phyloP scores from a whole-genome alignment of 1,139 yeast genomes.

The Kodamaea ohmeri region DNA sequence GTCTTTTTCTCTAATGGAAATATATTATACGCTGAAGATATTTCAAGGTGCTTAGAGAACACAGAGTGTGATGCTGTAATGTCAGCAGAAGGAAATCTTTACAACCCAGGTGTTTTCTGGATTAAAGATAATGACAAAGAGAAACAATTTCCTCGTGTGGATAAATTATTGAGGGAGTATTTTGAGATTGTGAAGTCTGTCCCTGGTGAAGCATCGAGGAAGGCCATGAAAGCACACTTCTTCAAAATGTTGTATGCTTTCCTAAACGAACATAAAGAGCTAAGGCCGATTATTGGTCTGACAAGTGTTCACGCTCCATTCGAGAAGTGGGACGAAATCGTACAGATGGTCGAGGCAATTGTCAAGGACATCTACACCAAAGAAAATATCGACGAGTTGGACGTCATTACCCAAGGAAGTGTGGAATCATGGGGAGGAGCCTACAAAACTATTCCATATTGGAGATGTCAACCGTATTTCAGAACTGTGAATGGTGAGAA shows the following conservation, averaged over 20 bases:
- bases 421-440: slow-evolving; percentile 68
- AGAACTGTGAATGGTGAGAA: slow-evolving; percentile 74
- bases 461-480: slow-evolving; percentile 97
- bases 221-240: slow-evolving; percentile 89
- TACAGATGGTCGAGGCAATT: slow-evolving; percentile 59
- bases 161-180: slow-evolving; percentile 77
- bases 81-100: slow-evolving; percentile 95
- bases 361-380: slow-evolving; percentile 55
- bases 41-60: slow-evolving; percentile 59
- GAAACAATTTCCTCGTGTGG: slow-evolving; percentile 81
- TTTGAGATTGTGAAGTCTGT: slow-evolving; percentile 71
- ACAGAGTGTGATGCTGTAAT: slow-evolving; percentile 86
- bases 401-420: slow-evolving; percentile 50
- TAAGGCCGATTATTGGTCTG: slow-evolving; percentile 70
- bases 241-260: slow-evolving; percentile 84
- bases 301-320: slow-evolving; percentile 46
- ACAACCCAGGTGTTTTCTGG: slow-evolving; percentile 91
- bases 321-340: slow-evolving; percentile 69
- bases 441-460: slow-evolving; percentile 83
- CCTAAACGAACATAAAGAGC: slow-evolving; percentile 67
- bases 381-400: slow-evolving; percentile 44
- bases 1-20: slow-evolving; percentile 95
- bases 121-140: slow-evolving; percentile 51
- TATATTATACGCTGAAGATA: slow-evolving; percentile 78
- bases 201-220: slow-evolving; percentile 73